Evolutionary conservation across 1,284 basidiomycete genomes (phyloP).

Genomic region (Amylostereum areolatum): DNA sequence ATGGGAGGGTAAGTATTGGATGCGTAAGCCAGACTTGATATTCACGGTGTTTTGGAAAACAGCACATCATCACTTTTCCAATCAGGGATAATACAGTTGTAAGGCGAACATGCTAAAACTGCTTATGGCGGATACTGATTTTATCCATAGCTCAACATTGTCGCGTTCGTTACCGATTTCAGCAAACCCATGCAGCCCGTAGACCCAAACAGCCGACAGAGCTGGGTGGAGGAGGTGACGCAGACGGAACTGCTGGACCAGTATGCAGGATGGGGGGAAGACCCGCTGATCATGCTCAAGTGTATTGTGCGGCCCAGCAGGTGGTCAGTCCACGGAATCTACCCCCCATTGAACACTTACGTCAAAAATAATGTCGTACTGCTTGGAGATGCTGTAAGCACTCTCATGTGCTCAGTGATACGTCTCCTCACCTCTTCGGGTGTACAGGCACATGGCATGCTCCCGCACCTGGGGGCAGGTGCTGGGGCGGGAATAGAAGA

Average conservation of each 20-base stretch:
- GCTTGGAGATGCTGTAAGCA: conserved; percentile 52
- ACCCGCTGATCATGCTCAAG: conserved; percentile 36
- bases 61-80: conserved; percentile 56
- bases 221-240: conserved; percentile 43
- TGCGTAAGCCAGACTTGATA: background rate
- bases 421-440: background rate
- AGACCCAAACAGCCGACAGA: conserved; percentile 25
- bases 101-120: conserved; percentile 8
- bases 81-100: conserved; percentile 40
- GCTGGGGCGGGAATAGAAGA: conserved; percentile 63
- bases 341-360: conserved; percentile 43
- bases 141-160: conserved; percentile 38
- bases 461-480: conserved; percentile 57
- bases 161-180: conserved; percentile 41
- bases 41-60: background rate
- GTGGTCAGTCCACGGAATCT: conserved; percentile 54
- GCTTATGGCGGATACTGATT: background rate
- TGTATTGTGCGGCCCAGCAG: conserved; percentile 45
- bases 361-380: conserved; percentile 43
- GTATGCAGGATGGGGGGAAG: conserved; percentile 44
- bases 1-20: conserved; percentile 30
- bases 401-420: background rate
- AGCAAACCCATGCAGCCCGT: conserved; percentile 30
- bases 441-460: conserved; percentile 49
- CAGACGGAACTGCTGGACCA: conserved; percentile 38